phyloP scores from a whole-genome alignment of 805 yeast genomes.

The Hanseniaspora clermontiae region DNA sequence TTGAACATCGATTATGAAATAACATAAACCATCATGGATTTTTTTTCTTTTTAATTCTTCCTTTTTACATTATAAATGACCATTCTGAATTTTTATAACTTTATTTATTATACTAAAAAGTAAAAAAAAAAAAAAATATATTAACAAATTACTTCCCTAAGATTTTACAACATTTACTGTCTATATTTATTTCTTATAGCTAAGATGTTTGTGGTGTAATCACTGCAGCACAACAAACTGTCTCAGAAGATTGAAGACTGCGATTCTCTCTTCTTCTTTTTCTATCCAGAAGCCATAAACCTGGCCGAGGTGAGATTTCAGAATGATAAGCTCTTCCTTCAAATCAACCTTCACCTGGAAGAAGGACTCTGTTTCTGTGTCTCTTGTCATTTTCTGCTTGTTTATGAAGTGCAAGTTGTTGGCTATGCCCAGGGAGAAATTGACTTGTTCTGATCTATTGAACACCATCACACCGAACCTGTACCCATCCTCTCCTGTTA shows the following conservation, averaged over 20 bases:
- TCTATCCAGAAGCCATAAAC: slow-evolving; percentile 72
- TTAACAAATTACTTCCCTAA: too few species aligned
- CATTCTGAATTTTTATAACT: neutral
- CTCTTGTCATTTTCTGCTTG: slow-evolving; percentile 29
- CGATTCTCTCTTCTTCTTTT: slow-evolving; percentile 51
- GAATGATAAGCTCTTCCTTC: slow-evolving; percentile 56
- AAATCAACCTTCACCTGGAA: slow-evolving; percentile 52
- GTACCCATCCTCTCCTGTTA: slow-evolving; percentile 31
- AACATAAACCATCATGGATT: too few species aligned
- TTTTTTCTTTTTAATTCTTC: neutral
- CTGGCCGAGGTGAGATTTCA: slow-evolving; percentile 54
- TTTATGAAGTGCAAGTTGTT: slow-evolving; percentile 37
- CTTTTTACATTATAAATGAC: too few species aligned
- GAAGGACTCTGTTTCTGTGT: slow-evolving; percentile 21
- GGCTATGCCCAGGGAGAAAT: slow-evolving; percentile 57
- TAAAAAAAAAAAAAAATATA: neutral
- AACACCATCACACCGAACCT: slow-evolving; percentile 59
- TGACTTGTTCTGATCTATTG: slow-evolving; percentile 55
- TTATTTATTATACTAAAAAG: neutral
- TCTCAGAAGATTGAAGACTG: slow-evolving; percentile 37
- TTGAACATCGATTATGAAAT: too few species aligned
- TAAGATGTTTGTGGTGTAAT: too few species aligned
- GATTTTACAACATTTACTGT: neutral
- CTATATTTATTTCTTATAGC: neutral
- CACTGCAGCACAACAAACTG: neutral